Base-by-base conservation (phyloP, 1,139 yeast species). In the Hemisphaericaspora lyxosophila region DNA sequence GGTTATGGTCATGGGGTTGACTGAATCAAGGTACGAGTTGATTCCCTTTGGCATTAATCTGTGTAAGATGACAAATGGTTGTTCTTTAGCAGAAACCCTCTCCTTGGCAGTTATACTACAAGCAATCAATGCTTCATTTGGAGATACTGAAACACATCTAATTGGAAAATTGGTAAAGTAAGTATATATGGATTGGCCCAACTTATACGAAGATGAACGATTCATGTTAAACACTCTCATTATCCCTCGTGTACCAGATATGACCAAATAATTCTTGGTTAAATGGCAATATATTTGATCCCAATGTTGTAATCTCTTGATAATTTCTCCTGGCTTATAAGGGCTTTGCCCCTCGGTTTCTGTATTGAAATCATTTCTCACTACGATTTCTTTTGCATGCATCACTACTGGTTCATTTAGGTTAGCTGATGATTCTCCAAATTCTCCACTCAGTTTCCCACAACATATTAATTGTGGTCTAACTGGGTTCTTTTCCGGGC, bases 81-180 rank as follows among this genome's bases (percentile, higher is more conserved):
- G 95, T 50, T 85, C 95, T 29, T 80, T 73, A 7, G 82, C 82
- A 1, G 83, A 75, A 15, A 76, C 63, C 44, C 85, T 70, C 51
- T 86, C 94, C 44, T 81, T 75, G 0, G 95, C 92, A 0, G 90
- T 84, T 19, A 89, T 82, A 0, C 95, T 94, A 49, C 89, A 78
- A 1, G 95, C 95, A 8, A 89, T 67, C 28, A 82, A 66, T 8
- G 73, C 66, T 26, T 85, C 88, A 45, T 74, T 69, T 0, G 81
- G 77, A 6, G 94, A 77, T 1, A 87, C 68, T 14, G 88, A 82
- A 40, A 87, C 70, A 52, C 95, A 87, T 42, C 95, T 62, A 25
- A 89, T 83, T 1, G 94, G 90, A 57, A 85, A 85, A 44, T 76
- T 77, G 20, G 90, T 81, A 30, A 74, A 65, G 53, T 85, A 80